Conservation (phyloP, 192 early-diverging fungal species). For the Helicostylum pulchrum region DNA sequence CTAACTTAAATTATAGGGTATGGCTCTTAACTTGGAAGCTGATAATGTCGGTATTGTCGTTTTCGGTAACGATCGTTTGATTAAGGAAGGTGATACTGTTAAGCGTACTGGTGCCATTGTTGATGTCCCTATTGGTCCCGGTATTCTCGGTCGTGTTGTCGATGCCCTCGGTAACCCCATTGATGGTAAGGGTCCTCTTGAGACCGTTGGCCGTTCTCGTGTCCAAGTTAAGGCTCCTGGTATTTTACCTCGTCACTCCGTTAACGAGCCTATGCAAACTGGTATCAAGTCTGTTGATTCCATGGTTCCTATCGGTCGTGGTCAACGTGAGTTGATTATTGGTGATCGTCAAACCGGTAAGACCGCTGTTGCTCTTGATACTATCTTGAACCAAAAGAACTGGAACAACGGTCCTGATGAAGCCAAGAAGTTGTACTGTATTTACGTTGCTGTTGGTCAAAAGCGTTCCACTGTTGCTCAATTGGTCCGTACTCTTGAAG, state of each 20-base stretch:
- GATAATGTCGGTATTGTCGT: constrained; percentile 99
- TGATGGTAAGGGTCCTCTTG: constrained; percentile 97
- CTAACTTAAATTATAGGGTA: constrained; percentile 85
- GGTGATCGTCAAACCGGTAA: constrained; percentile 99
- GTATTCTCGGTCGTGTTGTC: constrained; percentile 92
- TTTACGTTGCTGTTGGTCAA: constrained; percentile 99
- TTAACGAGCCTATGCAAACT: constrained; percentile 99
- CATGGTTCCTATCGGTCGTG: constrained; percentile 99
- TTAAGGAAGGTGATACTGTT: constrained; percentile 99
- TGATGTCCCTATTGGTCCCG: constrained; percentile 95
- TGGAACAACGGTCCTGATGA: constrained; percentile 96
- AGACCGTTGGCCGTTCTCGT: constrained; percentile 82
- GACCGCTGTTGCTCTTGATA: constrained; percentile 98
- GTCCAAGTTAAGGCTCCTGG: constrained; percentile 99
- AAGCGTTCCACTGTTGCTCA: constrained; percentile 99
- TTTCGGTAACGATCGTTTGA: constrained; percentile 99
- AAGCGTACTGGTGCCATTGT: constrained; percentile 99
- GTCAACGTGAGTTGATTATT: constrained; percentile 99
- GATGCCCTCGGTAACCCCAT: constrained; percentile 99
- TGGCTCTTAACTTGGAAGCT: constrained; percentile 99
- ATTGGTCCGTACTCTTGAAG: constrained; percentile 97
- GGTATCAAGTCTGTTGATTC: constrained; percentile 99
- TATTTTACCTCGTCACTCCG: constrained; percentile 98
- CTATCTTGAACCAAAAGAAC: constrained; percentile 99
- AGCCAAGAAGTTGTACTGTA: constrained; percentile 98